Conservation (phyloP, 768 basidiomycete genomes). For the Lepiota subincarnata region DNA sequence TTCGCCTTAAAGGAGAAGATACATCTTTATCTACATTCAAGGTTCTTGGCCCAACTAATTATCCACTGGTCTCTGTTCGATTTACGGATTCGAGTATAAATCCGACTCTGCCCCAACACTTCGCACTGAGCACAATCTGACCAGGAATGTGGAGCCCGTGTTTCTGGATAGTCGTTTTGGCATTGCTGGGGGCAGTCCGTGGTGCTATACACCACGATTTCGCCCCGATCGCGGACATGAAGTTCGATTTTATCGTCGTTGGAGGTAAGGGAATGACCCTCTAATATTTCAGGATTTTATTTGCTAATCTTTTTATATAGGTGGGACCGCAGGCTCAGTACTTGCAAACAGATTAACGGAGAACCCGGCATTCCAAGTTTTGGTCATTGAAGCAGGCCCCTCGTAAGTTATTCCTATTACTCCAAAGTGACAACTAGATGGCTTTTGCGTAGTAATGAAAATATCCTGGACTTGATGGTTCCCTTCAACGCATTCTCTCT, state of each 20-base stretch:
- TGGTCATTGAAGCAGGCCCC: conserved; percentile 25
- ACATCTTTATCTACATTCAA: background rate
- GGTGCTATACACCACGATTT: conserved; percentile 9
- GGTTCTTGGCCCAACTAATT: background rate
- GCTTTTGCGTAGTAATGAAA: conserved; percentile 12
- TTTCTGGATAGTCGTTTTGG: background rate
- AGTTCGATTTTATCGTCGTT: conserved; percentile 15
- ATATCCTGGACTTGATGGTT: conserved; percentile 12
- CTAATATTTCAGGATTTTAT: background rate
- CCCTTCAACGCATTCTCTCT: conserved; percentile 12
- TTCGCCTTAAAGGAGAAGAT: background rate
- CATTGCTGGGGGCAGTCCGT: background rate
- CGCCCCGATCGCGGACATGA: background rate
- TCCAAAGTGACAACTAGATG: background rate
- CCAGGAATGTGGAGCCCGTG: background rate
- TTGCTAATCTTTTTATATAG: conserved; percentile 2
- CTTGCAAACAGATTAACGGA: conserved; percentile 24
- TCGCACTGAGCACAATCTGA: background rate
- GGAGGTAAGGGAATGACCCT: conserved; percentile 8
- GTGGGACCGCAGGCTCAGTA: conserved; percentile 23
- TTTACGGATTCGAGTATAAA: background rate
- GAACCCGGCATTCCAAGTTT: conserved; percentile 19
- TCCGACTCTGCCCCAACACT: background rate
- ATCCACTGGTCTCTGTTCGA: background rate
- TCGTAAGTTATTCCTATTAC: conserved; percentile 15